Percentiles rank a stretch among this genome's conserved stretches.
These are phyloP conservation scores for Crucibulum laeve DNA, from an alignment of 768 basidiomycete species.

Conservation along the genomic window DNA sequence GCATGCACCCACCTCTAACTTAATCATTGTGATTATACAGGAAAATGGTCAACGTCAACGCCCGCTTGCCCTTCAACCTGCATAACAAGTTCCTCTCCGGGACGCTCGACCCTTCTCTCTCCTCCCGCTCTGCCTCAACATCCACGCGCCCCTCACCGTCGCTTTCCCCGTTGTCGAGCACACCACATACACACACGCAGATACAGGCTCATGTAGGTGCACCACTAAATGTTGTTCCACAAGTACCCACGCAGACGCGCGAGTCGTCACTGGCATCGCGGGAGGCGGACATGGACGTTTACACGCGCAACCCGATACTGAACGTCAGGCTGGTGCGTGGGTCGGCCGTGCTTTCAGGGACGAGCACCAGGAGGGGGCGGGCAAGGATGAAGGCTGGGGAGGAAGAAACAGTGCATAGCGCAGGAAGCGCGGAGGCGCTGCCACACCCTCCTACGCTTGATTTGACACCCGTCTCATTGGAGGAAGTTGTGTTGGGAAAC, in stretches of 20 bases:
- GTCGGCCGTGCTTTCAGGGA: neutral
- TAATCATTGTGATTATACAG: constrained; percentile 20
- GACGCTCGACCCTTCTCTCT: constrained; percentile 17
- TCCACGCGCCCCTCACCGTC: constrained; percentile 12
- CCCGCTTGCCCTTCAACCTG: constrained; percentile 52
- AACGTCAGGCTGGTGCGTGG: constrained; percentile 19
- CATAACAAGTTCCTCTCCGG: constrained; percentile 33
- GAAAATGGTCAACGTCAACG: constrained; percentile 62
- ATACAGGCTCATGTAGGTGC: constrained; percentile 14
- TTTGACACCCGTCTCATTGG: no score
- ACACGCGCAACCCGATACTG: constrained; percentile 12
- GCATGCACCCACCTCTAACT: neutral
- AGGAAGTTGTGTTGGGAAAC: no score
- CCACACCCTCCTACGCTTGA: no score
- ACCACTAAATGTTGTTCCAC: constrained; percentile 9
- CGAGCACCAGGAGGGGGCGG: constrained; percentile 12
- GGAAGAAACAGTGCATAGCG: neutral
- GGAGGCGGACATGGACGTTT: constrained; percentile 2
- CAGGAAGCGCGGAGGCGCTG: neutral
- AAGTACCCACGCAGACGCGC: constrained; percentile 7
- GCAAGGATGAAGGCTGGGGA: constrained; percentile 6
- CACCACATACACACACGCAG: constrained; percentile 8
- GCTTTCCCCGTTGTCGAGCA: constrained; percentile 6
- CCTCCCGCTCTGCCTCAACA: constrained; percentile 19
- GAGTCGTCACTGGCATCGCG: constrained; percentile 7